Evolutionary conservation across 352 stramenopile species (phyloP).

Genomic region (Hyaloperonospora brassicae): DNA sequence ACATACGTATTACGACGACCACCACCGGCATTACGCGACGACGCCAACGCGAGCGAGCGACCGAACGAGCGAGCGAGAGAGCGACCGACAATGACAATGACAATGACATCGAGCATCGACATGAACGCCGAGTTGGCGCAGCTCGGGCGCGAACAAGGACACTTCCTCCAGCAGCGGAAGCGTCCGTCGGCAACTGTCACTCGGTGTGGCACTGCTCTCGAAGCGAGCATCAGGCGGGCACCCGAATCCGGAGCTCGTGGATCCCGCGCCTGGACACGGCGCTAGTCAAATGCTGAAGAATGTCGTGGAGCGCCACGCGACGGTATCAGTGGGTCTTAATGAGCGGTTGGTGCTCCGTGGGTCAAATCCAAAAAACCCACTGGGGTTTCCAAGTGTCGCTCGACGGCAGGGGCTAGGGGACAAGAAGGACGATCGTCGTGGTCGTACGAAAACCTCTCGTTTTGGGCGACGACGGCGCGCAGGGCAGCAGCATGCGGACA

Average conservation of each 20-base stretch:
- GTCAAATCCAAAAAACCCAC: constrained; percentile 16
- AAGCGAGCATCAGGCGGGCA: not conserved
- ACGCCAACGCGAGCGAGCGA: too few relatives aligned
- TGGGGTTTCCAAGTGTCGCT: constrained; percentile 51
- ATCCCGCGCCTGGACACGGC: constrained; percentile 9
- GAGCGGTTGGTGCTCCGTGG: too few relatives aligned
- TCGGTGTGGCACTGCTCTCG: constrained; percentile 11
- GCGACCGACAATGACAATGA: too few relatives aligned
- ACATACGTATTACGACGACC: constrained; percentile 11
- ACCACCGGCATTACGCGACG: too few relatives aligned
- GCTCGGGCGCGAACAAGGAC: constrained; percentile 73
- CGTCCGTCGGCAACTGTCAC: constrained; percentile 50
- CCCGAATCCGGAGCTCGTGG: constrained; percentile 3
- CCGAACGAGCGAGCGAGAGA: too few relatives aligned
- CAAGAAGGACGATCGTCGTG: too few relatives aligned
- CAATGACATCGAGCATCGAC: constrained; percentile 27
- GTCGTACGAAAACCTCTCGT: constrained; percentile 9
- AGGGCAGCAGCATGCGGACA: not conserved
- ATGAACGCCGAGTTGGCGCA: constrained; percentile 72
- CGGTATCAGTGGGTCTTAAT: constrained; percentile 17
- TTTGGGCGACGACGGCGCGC: constrained; percentile 53
- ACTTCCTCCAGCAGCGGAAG: constrained; percentile 58
- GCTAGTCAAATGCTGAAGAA: constrained; percentile 37
- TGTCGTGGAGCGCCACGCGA: constrained; percentile 59
- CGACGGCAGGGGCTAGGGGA: constrained; percentile 25